These are phyloP conservation scores for Eucalyptus melliodora DNA, from an alignment of 345 rosid species.

Conservation along the genomic window DNA sequence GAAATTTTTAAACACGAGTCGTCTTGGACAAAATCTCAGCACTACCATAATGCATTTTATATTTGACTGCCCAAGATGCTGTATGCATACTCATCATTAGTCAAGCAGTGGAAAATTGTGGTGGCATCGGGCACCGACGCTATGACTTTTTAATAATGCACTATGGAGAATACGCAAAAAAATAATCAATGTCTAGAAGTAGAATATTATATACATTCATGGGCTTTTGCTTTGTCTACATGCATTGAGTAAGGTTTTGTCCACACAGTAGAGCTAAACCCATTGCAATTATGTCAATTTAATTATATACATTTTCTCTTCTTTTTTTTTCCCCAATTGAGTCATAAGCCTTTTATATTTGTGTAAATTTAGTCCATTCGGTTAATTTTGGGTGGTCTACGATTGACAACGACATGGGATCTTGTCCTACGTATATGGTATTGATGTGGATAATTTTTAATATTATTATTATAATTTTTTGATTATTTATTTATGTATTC, in stretches of 20 bases:
- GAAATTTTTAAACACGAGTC: background rate
- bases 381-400: accelerated
- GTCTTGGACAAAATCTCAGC: background rate
- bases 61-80: background rate
- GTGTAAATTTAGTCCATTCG: accelerated
- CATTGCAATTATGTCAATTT: too few relatives aligned
- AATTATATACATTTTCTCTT: too few relatives aligned
- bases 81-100: background rate
- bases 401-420: accelerated
- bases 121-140: background rate
- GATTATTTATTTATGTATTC: too few relatives aligned
- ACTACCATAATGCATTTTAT: background rate
- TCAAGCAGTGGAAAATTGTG: background rate
- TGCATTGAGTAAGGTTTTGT: background rate
- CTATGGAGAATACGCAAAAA: background rate
- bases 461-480: too few relatives aligned
- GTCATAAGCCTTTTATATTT: too few relatives aligned
- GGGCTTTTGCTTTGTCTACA: background rate
- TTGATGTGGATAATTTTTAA: too few relatives aligned
- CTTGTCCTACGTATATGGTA: accelerated
- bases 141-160: background rate
- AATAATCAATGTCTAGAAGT: background rate
- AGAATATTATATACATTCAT: background rate
- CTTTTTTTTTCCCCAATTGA: accelerated
- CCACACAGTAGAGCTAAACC: accelerated